Evolutionary conservation across 2,329 filamentous ascomycete genomes (phyloP).

Genomic region (Beauveria bassiana): DNA sequence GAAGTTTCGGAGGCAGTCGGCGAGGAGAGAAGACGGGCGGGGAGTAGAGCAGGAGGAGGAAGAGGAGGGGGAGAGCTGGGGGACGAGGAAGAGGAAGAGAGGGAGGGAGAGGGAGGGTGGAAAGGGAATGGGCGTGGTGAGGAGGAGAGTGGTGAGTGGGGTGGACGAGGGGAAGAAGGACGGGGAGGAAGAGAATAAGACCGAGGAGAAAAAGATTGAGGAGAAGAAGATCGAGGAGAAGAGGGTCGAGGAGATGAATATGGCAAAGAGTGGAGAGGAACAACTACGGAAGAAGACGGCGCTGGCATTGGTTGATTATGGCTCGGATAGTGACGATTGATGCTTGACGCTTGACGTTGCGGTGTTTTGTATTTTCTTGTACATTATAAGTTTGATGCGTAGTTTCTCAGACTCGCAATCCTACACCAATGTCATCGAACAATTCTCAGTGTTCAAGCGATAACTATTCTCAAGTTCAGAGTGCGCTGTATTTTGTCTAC

Average conservation of each 20-base stretch:
- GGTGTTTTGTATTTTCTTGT: neutral
- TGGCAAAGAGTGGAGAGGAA: conserved; percentile 3
- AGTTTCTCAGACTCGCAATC: too few species aligned
- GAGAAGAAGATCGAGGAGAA: conserved; percentile 18
- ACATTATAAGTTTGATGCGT: neutral
- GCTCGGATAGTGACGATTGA: conserved; percentile 42
- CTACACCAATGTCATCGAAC: too few species aligned
- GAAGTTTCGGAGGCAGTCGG: conserved; percentile 43
- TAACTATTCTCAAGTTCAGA: neutral
- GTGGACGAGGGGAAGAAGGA: conserved; percentile 12
- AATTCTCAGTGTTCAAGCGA: too few species aligned
- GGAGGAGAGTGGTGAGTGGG: conserved; percentile 11
- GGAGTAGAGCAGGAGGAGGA: neutral
- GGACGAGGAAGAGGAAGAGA: conserved; percentile 19
- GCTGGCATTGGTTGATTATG: conserved; percentile 46
- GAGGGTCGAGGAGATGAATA: conserved; percentile 14
- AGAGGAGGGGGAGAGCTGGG: conserved; percentile 19
- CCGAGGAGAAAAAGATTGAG: neutral
- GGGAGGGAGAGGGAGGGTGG: conserved; percentile 20
- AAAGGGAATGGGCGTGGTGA: conserved; percentile 11
- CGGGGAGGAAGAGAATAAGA: conserved; percentile 11
- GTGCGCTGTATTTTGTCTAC: neutral
- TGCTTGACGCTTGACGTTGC: conserved; percentile 6
- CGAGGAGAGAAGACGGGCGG: conserved; percentile 25
- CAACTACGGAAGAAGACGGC: conserved; percentile 3